Evolutionary conservation across 2,329 filamentous ascomycete species (phyloP), one percentile per base, ranked within the genome.

Genomic region (Emericellopsis cladophorae): DNA sequence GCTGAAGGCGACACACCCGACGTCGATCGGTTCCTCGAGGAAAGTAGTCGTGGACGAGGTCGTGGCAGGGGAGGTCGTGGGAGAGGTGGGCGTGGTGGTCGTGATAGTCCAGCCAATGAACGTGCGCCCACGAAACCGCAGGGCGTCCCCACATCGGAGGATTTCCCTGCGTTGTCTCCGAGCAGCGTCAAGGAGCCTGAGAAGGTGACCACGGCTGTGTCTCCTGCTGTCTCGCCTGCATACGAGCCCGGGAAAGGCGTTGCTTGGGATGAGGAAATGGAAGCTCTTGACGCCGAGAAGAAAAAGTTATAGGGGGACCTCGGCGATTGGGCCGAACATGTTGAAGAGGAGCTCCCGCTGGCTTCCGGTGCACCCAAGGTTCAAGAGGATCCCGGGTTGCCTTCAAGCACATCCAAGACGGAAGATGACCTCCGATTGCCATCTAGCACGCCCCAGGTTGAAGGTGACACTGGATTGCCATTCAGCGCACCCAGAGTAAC

Each of bases 211-310:
- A 12, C 34, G 16, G n/a, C 36, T 35, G n/a, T n/a, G n/a, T n/a
- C n/a, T n/a, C n/a, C n/a, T n/a, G 39, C 37, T 7, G 21, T 31
- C 7, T 16, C 16, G 1, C 33, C 34, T 21, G 18, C 18, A 21
- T 21, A 21, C 18, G 18, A 21, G 14, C 51, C 56, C 4, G 58
- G 41, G 52, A 62, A 14, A 35, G 54, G 66, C 8, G 65, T 58
- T 10, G 61, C 68, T 41, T 77, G 74, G 74, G 74, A 70, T 39
- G 74, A 78, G 31, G 74, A 78, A 56, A 71, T 77, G 63, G 70
- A 70, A 38, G 68, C 62, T 5, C 55, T 69, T 11, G 69, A 74
- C 22, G 64, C 59, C 26, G 42, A 45, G n/a, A 55, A 53, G 36
- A 48, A 53, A 41, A 39, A 50, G 40, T 43, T 43, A 46, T 53